phyloP scores from a whole-genome alignment of 2,329 filamentous ascomycete genomes.

The Alternaria panax region DNA sequence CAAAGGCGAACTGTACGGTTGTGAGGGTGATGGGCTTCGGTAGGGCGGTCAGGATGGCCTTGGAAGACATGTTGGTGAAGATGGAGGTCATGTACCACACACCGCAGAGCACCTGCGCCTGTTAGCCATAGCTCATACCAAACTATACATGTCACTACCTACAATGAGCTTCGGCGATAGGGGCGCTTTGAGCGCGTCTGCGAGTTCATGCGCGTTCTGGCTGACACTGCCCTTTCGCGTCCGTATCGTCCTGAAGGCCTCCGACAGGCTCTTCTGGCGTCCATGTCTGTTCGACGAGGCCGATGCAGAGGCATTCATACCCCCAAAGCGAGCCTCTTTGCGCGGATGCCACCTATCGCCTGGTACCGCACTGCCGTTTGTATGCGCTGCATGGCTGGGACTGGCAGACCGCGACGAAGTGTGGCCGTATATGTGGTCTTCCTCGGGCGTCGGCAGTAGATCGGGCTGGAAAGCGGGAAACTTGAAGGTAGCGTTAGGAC shows the following conservation, averaged over 20 bases:
- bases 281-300: conserved; percentile 59
- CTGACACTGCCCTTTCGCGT: conserved; percentile 83
- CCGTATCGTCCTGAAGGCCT: conserved; percentile 85
- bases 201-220: conserved; percentile 92
- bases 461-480: conserved; percentile 57
- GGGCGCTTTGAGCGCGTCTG: conserved; percentile 87
- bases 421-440: conserved; percentile 41
- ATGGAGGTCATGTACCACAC: conserved; percentile 96
- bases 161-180: conserved; percentile 89
- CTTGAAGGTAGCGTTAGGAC: conserved; percentile 50
- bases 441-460: conserved; percentile 49
- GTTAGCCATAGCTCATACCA: conserved; percentile 41
- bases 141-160: conserved; percentile 46
- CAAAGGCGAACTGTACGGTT: conserved; percentile 90
- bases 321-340: conserved; percentile 59
- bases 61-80: conserved; percentile 95
- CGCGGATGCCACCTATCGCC: conserved; percentile 69
- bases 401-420: conserved; percentile 46
- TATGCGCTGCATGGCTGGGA: conserved; percentile 35
- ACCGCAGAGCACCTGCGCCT: conserved; percentile 75
- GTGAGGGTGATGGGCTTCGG: conserved; percentile 91
- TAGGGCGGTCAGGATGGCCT: conserved; percentile 92
- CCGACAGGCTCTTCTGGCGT: conserved; percentile 85
- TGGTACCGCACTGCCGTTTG: conserved; percentile 40
- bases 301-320: conserved; percentile 50